Percentiles rank a stretch among this genome's conserved stretches.
phyloP scores from a whole-genome alignment of 2,329 filamentous ascomycete genomes.

The Aspergillus fumigatus region DNA sequence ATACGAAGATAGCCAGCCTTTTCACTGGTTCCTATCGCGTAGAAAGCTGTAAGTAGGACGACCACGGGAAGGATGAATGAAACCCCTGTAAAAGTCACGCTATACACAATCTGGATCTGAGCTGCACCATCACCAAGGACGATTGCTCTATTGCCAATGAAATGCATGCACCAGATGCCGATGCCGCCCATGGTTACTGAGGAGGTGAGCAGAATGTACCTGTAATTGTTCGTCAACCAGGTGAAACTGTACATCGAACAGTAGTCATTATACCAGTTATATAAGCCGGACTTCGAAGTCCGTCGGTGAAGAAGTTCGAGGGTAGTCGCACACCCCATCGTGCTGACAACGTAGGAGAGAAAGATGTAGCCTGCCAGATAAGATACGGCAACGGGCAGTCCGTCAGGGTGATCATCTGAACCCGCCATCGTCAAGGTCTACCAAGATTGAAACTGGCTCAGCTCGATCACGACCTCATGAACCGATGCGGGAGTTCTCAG shows the following conservation, averaged over 20 bases:
- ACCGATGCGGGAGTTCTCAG: not conserved
- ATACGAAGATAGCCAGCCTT: slow-evolving; percentile 57
- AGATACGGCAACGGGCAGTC: slow-evolving; percentile 12
- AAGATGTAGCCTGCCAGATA: slow-evolving; percentile 60
- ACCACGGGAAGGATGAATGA: slow-evolving; percentile 77
- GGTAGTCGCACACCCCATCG: slow-evolving; percentile 71
- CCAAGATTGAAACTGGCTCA: not conserved
- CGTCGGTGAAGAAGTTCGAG: slow-evolving; percentile 76
- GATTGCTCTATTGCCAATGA: slow-evolving; percentile 76
- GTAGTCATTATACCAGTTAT: slow-evolving; percentile 59
- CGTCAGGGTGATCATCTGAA: slow-evolving; percentile 6
- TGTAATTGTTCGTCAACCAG: slow-evolving; percentile 24
- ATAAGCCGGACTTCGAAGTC: slow-evolving; percentile 62
- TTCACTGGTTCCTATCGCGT: slow-evolving; percentile 60
- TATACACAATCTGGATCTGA: slow-evolving; percentile 69
- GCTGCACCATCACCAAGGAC: slow-evolving; percentile 60
- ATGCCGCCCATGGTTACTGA: slow-evolving; percentile 70
- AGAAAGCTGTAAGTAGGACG: slow-evolving; percentile 69
- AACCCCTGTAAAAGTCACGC: slow-evolving; percentile 63
- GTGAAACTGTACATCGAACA: not conserved
- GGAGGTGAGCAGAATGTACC: slow-evolving; percentile 59
- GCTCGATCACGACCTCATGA: not conserved
- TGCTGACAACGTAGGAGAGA: slow-evolving; percentile 65
- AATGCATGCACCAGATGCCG: slow-evolving; percentile 76
- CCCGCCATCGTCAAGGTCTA: slow-evolving; percentile 16